A percentile compares a stretch with the other conserved stretches of the same genome.
Evolutionary conservation across 2,329 filamentous ascomycete species (phyloP).

Genomic region (Dendrostoma leiphaemia): DNA sequence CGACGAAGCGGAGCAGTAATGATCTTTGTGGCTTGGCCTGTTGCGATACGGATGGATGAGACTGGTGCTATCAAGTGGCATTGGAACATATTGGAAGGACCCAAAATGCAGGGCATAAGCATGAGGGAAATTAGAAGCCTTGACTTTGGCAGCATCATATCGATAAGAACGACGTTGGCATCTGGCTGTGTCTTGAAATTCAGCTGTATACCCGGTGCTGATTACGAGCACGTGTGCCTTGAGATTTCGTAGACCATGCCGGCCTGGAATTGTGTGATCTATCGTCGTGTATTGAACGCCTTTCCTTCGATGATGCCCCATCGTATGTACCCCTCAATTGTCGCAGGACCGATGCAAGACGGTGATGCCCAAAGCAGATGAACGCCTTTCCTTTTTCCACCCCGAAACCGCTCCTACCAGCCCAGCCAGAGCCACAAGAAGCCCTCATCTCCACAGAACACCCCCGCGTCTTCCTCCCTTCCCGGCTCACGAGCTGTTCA

Average conservation of each 20-base stretch:
- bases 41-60: neutral
- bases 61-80: neutral
- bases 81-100: too few species aligned
- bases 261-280: neutral
- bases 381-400: neutral
- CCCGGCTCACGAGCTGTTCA: slow-evolving; percentile 46
- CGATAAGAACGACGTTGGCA: too few species aligned
- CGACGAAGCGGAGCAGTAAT: slow-evolving; percentile 25
- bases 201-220: too few species aligned
- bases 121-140: too few species aligned
- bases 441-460: too few species aligned
- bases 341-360: neutral
- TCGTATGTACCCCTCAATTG: neutral
- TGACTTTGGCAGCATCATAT: too few species aligned
- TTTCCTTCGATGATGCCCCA: neutral
- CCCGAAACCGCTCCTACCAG: neutral
- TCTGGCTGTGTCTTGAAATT: too few species aligned
- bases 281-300: neutral
- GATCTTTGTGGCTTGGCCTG: too few species aligned
- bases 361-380: neutral
- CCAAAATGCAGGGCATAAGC: too few species aligned
- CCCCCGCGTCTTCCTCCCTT: neutral
- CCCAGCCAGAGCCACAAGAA: neutral
- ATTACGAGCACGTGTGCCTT: too few species aligned
- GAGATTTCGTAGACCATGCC: too few species aligned